phyloP scores from a whole-genome alignment of 2,329 filamentous ascomycete species.

The Lasiodiplodia gonubiensis region DNA sequence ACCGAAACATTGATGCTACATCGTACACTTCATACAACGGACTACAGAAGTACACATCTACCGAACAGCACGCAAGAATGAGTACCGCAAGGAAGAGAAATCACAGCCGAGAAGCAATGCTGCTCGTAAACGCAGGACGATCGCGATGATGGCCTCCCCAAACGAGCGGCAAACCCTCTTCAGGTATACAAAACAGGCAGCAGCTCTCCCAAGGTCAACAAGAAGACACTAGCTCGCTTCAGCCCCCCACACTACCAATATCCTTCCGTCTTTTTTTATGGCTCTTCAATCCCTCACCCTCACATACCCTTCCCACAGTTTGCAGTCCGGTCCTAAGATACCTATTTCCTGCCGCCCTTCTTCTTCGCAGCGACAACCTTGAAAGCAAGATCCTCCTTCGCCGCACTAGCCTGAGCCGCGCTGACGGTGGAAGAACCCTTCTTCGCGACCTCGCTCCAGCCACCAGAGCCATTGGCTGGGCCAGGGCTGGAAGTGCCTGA shows the following conservation, averaged over 20 bases:
- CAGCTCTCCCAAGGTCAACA: neutral
- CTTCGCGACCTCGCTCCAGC: slow-evolving; percentile 98
- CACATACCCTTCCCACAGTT: neutral
- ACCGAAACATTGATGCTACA: neutral
- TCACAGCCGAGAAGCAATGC: neutral
- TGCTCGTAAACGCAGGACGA: neutral
- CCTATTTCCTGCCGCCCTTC: slow-evolving; percentile 65
- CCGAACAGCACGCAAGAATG: neutral
- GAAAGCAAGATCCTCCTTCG: slow-evolving; percentile 67
- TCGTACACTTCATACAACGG: slow-evolving; percentile 5
- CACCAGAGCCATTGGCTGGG: slow-evolving; percentile 59
- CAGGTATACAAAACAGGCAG: neutral
- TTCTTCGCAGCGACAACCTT: slow-evolving; percentile 92
- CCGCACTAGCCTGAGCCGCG: slow-evolving; percentile 30
- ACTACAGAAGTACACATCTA: slow-evolving; percentile 13
- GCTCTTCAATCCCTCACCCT: neutral
- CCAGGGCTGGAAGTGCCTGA: slow-evolving; percentile 62
- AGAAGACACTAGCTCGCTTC: neutral
- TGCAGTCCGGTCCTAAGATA: neutral
- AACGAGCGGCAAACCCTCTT: neutral
- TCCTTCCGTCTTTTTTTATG: neutral
- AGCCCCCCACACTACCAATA: neutral
- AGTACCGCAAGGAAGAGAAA: neutral
- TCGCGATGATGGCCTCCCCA: neutral
- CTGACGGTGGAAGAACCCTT: slow-evolving; percentile 65